Evolutionary conservation across 2,329 filamentous ascomycete genomes (phyloP).

Genomic region (Penicillium palitans): DNA sequence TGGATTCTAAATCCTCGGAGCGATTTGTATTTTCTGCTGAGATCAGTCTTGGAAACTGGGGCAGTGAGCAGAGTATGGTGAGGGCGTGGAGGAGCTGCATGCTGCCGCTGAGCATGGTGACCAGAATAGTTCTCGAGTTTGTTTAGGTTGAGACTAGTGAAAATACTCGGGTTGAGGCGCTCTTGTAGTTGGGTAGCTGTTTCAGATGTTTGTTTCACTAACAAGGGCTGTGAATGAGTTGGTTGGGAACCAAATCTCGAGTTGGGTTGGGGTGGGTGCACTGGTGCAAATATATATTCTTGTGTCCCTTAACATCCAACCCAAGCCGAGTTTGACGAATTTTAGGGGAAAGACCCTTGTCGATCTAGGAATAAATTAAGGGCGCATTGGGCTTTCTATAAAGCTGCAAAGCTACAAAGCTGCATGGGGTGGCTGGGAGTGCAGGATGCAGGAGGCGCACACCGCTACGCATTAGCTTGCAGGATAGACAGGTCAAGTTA

Average conservation of each 20-base stretch:
- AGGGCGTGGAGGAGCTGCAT: background rate
- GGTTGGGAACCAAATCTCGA: background rate
- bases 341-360: background rate
- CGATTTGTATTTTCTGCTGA: background rate
- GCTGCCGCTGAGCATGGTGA: background rate
- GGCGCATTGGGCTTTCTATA: background rate
- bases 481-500: background rate
- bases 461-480: constrained; percentile 2
- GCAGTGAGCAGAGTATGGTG: background rate
- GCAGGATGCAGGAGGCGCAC: background rate
- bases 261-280: background rate
- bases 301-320: background rate
- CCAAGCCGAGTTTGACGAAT: background rate
- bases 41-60: background rate
- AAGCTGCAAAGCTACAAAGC: background rate
- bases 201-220: background rate
- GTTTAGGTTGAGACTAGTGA: background rate
- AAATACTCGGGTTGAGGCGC: background rate
- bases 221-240: background rate
- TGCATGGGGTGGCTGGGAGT: background rate
- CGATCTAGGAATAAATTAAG: background rate
- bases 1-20: background rate
- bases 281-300: background rate
- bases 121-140: too few relatives aligned
- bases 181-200: background rate